Evolutionary conservation across 208 protist species (phyloP).

Genomic region (Crithidia mellificae): DNA sequence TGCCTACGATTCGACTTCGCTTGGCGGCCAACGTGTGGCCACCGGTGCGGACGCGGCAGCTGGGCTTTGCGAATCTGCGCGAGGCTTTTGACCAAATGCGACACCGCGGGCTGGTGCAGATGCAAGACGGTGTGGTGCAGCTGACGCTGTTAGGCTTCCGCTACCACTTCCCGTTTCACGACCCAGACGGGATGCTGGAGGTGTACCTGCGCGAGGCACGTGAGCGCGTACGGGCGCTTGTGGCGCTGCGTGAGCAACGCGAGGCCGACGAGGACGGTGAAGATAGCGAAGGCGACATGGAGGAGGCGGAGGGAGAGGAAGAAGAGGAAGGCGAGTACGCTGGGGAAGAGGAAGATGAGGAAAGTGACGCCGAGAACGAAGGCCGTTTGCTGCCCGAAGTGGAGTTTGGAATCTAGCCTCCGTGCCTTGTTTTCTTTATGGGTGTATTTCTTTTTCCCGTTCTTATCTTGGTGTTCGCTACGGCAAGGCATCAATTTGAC

Average conservation of each 20-base stretch:
- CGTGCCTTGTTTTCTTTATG: not conserved
- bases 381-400: constrained; percentile 42
- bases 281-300: constrained; percentile 4
- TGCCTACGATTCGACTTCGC: constrained; percentile 54
- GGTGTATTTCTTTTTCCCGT: not conserved
- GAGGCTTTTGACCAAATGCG: constrained; percentile 54
- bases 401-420: constrained; percentile 48
- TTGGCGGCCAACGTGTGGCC: constrained; percentile 37
- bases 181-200: constrained; percentile 64
- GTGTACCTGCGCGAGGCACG: constrained; percentile 34
- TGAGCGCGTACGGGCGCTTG: constrained; percentile 23
- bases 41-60: constrained; percentile 17
- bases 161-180: constrained; percentile 83
- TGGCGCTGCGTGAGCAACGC: constrained; percentile 1
- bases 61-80: constrained; percentile 41
- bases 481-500: not conserved
- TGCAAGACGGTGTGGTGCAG: constrained; percentile 39
- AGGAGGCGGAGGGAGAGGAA: not conserved
- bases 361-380: constrained; percentile 10
- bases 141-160: constrained; percentile 77
- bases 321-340: constrained; percentile 23
- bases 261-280: too few relatives aligned
- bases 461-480: not conserved
- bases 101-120: constrained; percentile 45
- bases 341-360: constrained; percentile 22